Evolutionary conservation across 306 rosid species (phyloP), one percentile per base, ranked within the genome.

Genomic region (Trichosanthes cucumerina): DNA sequence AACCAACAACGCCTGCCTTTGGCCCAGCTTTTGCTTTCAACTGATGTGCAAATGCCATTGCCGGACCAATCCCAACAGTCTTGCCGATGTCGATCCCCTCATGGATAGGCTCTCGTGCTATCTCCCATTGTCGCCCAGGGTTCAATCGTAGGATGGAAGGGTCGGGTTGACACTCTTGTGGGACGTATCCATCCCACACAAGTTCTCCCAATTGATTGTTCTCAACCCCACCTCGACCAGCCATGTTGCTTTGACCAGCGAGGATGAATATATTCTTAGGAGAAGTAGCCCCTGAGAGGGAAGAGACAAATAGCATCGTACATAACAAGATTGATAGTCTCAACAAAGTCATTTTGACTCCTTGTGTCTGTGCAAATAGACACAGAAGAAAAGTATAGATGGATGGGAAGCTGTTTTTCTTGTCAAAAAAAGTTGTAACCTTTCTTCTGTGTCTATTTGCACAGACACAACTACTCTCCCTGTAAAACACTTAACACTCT

Each of bases 161-260:
- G 28, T 69, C 5, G 13, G 75, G 75, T 39, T 69, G 75, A 6
- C 33, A 19, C 53, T 34, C 50, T 1, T 24, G 75, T 41, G 52
- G 75, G 75, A 69, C 28, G 19, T 9, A 19, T 6, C 75, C 75
- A 41, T 43, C 52, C 76, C 76, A 70, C 7, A 33, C 31, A 26
- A 41, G 21, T 6, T n/a, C 1, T 0, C 54, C 34, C 0, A 13
- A 4, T 9, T 2, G 23, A 28, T 36, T 18, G n/a, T n/a, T 21
- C 53, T 43, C 54, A n/a, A 41, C 76, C 2, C 76, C 76, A n/a
- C 52, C 76, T 39, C 76, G 76, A 0, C 76, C 76, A 21, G 76
- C 52, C 76, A 41, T 70, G 9, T 70, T 70, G 54, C 76, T 70
- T 8, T 70, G 76, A 44, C 76, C 76, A 0, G 26, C 54, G 9